phyloP scores from a whole-genome alignment of 352 stramenopile genomes.

The Pythium myriotylum region DNA sequence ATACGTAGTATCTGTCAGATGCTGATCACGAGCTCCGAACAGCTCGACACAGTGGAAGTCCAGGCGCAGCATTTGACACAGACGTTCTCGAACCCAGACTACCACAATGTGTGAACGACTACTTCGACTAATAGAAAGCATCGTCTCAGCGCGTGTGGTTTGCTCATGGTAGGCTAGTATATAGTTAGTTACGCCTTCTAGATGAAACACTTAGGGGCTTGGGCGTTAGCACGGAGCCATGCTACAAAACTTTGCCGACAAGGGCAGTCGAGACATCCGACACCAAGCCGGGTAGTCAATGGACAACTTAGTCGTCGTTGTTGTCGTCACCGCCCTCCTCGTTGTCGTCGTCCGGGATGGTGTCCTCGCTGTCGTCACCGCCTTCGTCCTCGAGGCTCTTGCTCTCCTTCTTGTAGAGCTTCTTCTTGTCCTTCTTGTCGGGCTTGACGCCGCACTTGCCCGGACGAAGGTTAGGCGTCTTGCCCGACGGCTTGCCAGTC shows the following conservation, averaged over 20 bases:
- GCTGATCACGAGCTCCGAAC: neutral
- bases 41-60: slow-evolving; percentile 77
- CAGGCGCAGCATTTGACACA: slow-evolving; percentile 61
- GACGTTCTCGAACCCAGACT: slow-evolving; percentile 69
- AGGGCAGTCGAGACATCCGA: neutral
- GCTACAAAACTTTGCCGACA: neutral
- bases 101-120: slow-evolving; percentile 40
- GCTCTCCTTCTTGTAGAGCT: slow-evolving; percentile 22
- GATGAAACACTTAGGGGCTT: slow-evolving; percentile 11
- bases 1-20: too few relatives aligned
- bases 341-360: too few relatives aligned
- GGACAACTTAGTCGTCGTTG: too few relatives aligned
- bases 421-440: too few relatives aligned
- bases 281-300: neutral
- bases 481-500: slow-evolving; percentile 7
- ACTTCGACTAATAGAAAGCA: neutral
- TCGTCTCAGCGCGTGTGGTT: neutral
- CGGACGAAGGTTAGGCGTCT: neutral
- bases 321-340: too few relatives aligned
- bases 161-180: slow-evolving; percentile 2
- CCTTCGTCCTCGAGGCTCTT: slow-evolving; percentile 15
- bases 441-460: slow-evolving; percentile 24
- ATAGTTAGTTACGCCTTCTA: slow-evolving; percentile 5
- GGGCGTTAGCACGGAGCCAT: neutral
- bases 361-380: slow-evolving; percentile 21